These are phyloP conservation scores for Penicillium sumatraense DNA, from an alignment of 2,329 filamentous ascomycete species.

Conservation along the genomic window DNA sequence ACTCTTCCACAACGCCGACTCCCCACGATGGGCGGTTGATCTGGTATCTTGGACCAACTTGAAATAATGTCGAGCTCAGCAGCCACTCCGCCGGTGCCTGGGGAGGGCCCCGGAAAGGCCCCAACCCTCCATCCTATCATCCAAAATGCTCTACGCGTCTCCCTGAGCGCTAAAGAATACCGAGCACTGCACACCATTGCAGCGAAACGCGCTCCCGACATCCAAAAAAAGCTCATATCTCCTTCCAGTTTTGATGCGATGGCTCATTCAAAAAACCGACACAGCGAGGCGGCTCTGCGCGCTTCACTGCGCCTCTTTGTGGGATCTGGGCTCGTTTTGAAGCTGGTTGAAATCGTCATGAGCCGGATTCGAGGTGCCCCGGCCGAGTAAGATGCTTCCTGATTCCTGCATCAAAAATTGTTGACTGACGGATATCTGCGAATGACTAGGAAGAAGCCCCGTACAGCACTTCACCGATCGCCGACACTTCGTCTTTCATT, in stretches of 20 bases:
- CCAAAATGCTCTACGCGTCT: conserved; percentile 85
- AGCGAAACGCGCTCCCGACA: conserved; percentile 68
- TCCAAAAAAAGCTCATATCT: conserved; percentile 59
- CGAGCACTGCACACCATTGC: conserved; percentile 81
- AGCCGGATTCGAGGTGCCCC: conserved; percentile 30
- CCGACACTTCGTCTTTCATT: conserved; percentile 77
- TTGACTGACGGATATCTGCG: not conserved
- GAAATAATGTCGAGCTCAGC: conserved; percentile 31
- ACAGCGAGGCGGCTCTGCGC: conserved; percentile 71
- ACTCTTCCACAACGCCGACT: not conserved
- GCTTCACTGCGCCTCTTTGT: conserved; percentile 74
- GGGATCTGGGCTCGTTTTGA: conserved; percentile 65
- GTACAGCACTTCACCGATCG: conserved; percentile 55
- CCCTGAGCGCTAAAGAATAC: conserved; percentile 82
- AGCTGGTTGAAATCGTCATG: conserved; percentile 61
- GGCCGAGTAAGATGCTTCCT: conserved; percentile 24
- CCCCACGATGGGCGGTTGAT: conserved; percentile 10
- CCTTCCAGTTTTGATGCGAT: conserved; percentile 59
- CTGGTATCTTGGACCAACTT: conserved; percentile 2
- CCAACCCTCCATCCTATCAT: conserved; percentile 68
- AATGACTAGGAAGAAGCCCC: conserved; percentile 38
- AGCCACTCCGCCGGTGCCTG: conserved; percentile 10
- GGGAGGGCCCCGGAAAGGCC: conserved; percentile 7
- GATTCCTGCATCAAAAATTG: not conserved
- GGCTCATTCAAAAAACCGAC: conserved; percentile 61